Evolutionary conservation across 805 yeast genomes (phyloP), one percentile per base, ranked within the genome.

Genomic region (Candida arabinofermentans): DNA sequence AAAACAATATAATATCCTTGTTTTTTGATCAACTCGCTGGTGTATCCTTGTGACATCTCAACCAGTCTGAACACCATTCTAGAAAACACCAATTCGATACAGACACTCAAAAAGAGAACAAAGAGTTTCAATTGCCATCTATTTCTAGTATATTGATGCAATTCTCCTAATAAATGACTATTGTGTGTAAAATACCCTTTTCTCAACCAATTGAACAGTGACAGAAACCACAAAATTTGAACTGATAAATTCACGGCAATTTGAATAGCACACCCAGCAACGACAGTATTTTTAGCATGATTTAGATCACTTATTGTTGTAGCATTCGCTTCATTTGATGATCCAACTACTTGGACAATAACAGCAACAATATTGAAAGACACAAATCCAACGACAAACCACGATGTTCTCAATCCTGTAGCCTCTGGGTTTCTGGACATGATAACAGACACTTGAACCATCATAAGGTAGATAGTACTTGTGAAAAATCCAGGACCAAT

Each of bases 401-500:
- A 66, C 67, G 75, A 69, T 7, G 90, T 89, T 42, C 64, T 67
- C 26, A 75, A 43, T 5, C 64, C 21, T 0, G 89, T 78, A 48
- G 62, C 55, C 42, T 67, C 65, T 2, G 87, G 77, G 16, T 63
- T 53, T 42, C 65, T 64, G 3, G 85, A 86, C 53, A 77, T 79
- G 1, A 86, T 61, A 42, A 81, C 79, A 37, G 81, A 67, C 37
- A 83, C 51, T 60, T 86, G 83, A 6, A 83, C 88, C 48, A 88
- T 62, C 42, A 80, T 67, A 49, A 73, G 82, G 63, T 88, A 88
- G 3, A 87, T 69, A 2, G 91, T 95, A 3, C 84, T 96, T 85
- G 85, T 83, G 36, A 84, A 67, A 58, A 88, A 83, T n/a, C 86
- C 87, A 0, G 96, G 96, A 0, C 86, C 91, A 36, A 88, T 61